Percentiles rank a stretch among this genome's conserved stretches.
phyloP scores from a whole-genome alignment of 345 rosid genomes.

The Eucalyptus erythrocorys region DNA sequence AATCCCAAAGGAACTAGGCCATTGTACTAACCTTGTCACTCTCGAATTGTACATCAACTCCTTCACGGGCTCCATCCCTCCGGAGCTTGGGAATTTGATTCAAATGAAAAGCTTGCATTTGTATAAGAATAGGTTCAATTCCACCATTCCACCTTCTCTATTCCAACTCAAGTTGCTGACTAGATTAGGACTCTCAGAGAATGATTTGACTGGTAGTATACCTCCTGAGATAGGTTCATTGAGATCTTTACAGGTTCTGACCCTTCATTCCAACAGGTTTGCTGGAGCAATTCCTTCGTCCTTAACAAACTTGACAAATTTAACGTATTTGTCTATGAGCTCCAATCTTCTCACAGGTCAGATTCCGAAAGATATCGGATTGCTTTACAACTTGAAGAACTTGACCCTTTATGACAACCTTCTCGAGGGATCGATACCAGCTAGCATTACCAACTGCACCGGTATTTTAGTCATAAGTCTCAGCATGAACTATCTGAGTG shows the following conservation, averaged over 20 bases:
- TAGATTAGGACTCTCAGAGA: constrained; percentile 48
- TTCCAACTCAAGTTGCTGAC: constrained; percentile 42
- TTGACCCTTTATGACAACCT: constrained; percentile 30
- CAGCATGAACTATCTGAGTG: constrained; percentile 25
- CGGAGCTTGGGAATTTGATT: constrained; percentile 52
- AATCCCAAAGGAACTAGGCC: constrained; percentile 57
- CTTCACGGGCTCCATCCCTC: constrained; percentile 55
- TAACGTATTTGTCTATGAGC: constrained; percentile 54
- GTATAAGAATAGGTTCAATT: constrained; percentile 38
- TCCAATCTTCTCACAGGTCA: constrained; percentile 46
- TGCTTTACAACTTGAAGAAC: constrained; percentile 52
- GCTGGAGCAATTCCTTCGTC: constrained; percentile 56
- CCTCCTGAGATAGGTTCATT: constrained; percentile 43
- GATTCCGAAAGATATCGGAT: constrained; percentile 53
- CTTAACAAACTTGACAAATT: constrained; percentile 40
- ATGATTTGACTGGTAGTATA: constrained; percentile 45
- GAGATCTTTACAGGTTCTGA: constrained; percentile 38
- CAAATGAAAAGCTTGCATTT: constrained; percentile 31
- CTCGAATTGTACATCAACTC: constrained; percentile 46
- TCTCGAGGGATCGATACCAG: constrained; percentile 71
- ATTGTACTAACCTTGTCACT: constrained; percentile 29
- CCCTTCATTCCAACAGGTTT: constrained; percentile 59
- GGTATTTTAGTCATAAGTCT: constrained; percentile 24
- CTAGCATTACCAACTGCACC: constrained; percentile 64
- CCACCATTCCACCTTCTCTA: constrained; percentile 60